phyloP scores from a whole-genome alignment of 2,329 filamentous ascomycete genomes.

The Calonectria multiphialidica region DNA sequence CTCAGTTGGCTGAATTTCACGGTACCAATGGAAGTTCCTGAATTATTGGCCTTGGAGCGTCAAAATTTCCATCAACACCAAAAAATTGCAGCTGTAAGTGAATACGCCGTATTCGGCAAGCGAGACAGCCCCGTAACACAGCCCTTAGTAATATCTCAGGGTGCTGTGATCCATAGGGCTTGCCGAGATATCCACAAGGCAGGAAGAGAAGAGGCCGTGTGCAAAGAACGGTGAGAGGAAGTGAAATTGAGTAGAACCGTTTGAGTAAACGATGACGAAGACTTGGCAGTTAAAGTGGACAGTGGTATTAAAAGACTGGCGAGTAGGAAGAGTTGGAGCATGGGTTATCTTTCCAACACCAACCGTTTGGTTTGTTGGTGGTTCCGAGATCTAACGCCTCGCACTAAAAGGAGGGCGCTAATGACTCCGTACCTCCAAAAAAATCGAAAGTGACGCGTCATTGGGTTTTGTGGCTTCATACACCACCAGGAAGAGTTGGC shows the following conservation, averaged over 20 bases:
- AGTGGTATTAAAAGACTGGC: neutral
- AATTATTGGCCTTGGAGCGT: neutral
- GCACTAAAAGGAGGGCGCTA: neutral
- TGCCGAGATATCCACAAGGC: neutral
- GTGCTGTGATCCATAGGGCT: neutral
- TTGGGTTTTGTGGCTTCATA: neutral
- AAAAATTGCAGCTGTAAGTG: neutral
- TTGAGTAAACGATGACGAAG: neutral
- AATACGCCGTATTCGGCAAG: neutral
- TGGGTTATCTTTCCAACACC: neutral
- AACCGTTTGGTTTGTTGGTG: neutral
- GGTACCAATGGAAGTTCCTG: neutral
- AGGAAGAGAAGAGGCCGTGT: neutral
- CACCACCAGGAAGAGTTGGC: neutral
- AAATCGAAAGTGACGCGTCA: constrained; percentile 1
- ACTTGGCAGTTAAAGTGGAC: neutral
- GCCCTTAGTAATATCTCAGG: neutral
- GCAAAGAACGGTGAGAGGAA: neutral
- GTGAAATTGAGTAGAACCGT: neutral
- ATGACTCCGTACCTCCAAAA: neutral
- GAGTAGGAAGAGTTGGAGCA: neutral
- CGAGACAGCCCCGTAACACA: neutral
- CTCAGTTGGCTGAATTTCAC: neutral
- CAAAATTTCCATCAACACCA: neutral
- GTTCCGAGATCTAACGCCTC: neutral